A percentile compares a stretch with the other conserved stretches of the same genome.
These are phyloP conservation scores for Coemansia sp. DNA, from an alignment of 192 early-diverging fungal species.

Conservation along the genomic window DNA sequence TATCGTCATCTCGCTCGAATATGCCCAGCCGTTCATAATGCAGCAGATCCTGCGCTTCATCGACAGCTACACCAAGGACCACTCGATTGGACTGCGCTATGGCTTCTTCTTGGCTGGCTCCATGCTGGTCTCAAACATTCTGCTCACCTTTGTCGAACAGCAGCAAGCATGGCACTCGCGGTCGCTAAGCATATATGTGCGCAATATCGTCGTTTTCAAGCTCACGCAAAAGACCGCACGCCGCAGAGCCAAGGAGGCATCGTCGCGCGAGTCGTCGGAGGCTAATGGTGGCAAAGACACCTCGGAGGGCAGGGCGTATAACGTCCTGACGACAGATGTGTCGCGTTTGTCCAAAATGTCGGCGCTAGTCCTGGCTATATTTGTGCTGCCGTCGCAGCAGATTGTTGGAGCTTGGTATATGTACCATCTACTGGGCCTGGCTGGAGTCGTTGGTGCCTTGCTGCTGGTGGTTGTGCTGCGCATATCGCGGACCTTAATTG, in stretches of 20 bases:
- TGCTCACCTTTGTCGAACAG: constrained; percentile 54
- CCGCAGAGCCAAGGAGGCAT: constrained; percentile 53
- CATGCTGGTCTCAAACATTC: constrained; percentile 57
- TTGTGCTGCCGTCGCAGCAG: constrained; percentile 63
- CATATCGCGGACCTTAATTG: constrained; percentile 55
- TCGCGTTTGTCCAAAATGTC: constrained; percentile 58
- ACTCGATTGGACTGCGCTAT: constrained; percentile 33
- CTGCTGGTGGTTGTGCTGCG: constrained; percentile 64
- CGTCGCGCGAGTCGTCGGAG: constrained; percentile 24
- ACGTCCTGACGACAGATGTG: constrained; percentile 70
- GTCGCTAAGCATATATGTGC: constrained; percentile 58
- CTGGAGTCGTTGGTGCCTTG: constrained; percentile 75
- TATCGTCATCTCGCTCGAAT: constrained; percentile 33
- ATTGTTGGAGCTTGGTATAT: constrained; percentile 69
- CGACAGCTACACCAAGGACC: constrained; percentile 21
- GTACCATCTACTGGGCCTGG: constrained; percentile 73
- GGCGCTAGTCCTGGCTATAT: constrained; percentile 54
- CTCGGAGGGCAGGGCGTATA: constrained; percentile 65
- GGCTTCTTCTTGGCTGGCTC: constrained; percentile 61
- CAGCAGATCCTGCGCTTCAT: constrained; percentile 61
- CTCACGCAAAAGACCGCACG: constrained; percentile 65
- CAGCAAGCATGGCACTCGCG: constrained; percentile 68
- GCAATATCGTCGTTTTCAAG: constrained; percentile 61
- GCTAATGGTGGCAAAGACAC: constrained; percentile 23
- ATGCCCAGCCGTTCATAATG: constrained; percentile 63